Evolutionary conservation across 1,284 basidiomycete species (phyloP), one percentile per base, ranked within the genome.

Genomic region (Golubevia sp.): DNA sequence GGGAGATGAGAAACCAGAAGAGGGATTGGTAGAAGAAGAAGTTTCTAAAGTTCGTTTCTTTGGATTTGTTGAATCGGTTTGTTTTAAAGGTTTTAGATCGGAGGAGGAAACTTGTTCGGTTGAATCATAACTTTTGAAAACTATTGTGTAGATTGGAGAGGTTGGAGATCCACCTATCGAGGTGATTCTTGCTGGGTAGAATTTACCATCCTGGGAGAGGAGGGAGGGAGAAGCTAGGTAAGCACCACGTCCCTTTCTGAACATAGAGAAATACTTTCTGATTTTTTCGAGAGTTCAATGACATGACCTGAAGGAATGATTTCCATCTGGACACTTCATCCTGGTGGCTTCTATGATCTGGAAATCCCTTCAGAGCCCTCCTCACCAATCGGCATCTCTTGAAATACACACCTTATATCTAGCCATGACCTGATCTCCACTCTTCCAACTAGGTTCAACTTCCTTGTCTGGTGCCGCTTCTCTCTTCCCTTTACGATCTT

Each of bases 41-140:
- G 58, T 26, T 6, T 50, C 26, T 25, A 50, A 49, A 18, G 30
- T 20, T 15, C 53, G 38, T 23, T 64, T 38, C 20, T 49, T 51
- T 27, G 48, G 27, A 15, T 25, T 53, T 53, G 55, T n/a, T 21
- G 25, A n/a, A 4, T n/a, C 21, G 7, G 53, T 20, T 1, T 7
- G 3, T 49, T 59, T 64, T 21, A 91, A 86, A 3, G 88, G 77
- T 79, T 92, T 92, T 64, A 97, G 85, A 67, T 92, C 90, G 2
- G 88, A 85, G 21, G 88, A 86, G 65, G 91, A 90, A 34, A 97
- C 88, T 59, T 93, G 89, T 84, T 97, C 94, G n/a, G 94, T 95
- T 48, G 91, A 91, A 73, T 94, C 92, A 87, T 97, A 98, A 2
- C 92, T 92, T 82, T 93, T 93, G 88, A 97, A 99, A 49, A 96